Base-by-base conservation (phyloP, 2,329 filamentous ascomycete genomes). In the Colletotrichum sp. region DNA sequence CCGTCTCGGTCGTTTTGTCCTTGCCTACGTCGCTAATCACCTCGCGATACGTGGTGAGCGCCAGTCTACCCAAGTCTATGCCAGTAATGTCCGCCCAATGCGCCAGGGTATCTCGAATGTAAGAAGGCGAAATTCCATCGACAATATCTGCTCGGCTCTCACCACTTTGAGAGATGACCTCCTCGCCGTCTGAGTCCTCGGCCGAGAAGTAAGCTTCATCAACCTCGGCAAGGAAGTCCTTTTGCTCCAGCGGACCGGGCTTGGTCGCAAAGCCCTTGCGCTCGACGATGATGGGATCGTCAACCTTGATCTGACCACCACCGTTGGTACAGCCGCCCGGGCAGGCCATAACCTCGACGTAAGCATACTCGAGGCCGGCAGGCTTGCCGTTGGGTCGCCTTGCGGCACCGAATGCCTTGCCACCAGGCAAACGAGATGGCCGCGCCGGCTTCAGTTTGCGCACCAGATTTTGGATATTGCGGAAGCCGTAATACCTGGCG, bases 301-400 rank as follows among this genome's bases (percentile, higher is more conserved):
- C 95, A 30, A 95, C 92, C 82, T 98, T 98, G 83, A 99, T 93
- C 87, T 99, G 97, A 1, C 97, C 97, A 49, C 97, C 97, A 3
- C 97, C 97, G 81, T 99, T 99, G 71, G 97, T 99, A 86, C 97
- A 99, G 5, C 97, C 97, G n/a, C 97, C 97, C 0, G 97, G 97
- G 84, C 97, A 99, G 16, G 97, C 97, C 97, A 99, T 99, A 75
- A 99, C 97, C 86, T 99, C 97, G 32, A 99, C 95, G 85, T 98
- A 99, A n/a, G 94, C 91, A 83, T 96, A 96, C 44, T 98, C 95
- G 8, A 91, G 85, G 7, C 86, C 84, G 22, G 84, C 83, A 22
- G 87, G 80, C 79, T 90, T 90, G 8, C 86, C 90, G 19, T 84
- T 87, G 8, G 87, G 88, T 77, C 88, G 90, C 74, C 90, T 89